These are phyloP conservation scores for Scutellaria barbata DNA, from an alignment of 257 asterid species.

Conservation along the genomic window DNA sequence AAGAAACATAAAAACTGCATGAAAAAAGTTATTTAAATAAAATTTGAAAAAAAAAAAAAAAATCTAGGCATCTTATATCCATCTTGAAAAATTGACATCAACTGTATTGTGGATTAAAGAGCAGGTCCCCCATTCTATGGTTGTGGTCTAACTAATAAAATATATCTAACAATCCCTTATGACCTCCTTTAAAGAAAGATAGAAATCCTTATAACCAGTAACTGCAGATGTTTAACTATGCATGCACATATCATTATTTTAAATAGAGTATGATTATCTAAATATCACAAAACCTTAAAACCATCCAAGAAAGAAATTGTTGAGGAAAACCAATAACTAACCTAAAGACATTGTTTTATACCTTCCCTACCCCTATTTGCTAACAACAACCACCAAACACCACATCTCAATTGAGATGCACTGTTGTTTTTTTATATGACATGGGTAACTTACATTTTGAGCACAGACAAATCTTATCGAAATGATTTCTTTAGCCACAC, in stretches of 20 bases:
- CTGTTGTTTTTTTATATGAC: not conserved
- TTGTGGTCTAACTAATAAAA: not conserved
- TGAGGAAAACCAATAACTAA: not conserved
- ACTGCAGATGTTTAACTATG: not conserved
- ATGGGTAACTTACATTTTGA: not conserved
- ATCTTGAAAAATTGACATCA: no score
- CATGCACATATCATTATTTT: not conserved
- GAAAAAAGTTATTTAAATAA: not conserved
- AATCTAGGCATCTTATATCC: not conserved
- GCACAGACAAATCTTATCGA: not conserved
- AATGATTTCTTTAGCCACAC: not conserved
- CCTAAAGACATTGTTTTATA: not conserved
- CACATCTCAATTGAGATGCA: not conserved
- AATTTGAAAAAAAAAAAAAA: not conserved
- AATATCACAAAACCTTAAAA: not conserved
- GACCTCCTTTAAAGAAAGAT: no score
- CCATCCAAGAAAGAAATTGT: constrained; percentile 15
- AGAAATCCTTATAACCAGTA: not conserved
- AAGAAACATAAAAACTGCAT: not conserved
- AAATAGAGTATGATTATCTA: not conserved
- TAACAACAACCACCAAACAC: constrained; percentile 14
- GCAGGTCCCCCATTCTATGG: not conserved
- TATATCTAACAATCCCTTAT: not conserved
- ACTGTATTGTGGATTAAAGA: not conserved
- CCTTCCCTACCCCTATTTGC: constrained; percentile 6